phyloP scores from a whole-genome alignment of 176 grass and related monocot species.

The Typha latifolia region DNA sequence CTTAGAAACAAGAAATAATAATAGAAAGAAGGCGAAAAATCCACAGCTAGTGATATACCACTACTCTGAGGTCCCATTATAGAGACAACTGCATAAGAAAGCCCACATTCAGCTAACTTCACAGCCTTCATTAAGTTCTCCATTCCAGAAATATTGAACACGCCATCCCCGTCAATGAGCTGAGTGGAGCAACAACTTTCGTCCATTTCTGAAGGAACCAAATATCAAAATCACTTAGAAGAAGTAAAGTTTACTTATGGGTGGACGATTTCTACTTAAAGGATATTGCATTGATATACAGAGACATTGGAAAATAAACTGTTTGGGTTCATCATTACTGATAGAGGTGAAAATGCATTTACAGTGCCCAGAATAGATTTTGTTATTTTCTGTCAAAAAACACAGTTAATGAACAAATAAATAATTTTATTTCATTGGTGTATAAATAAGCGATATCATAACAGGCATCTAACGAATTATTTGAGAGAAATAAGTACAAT shows the following conservation, averaged over 20 bases:
- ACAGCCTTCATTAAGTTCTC: slow-evolving; percentile 69
- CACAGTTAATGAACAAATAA: too few species aligned
- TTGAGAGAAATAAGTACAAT: background rate
- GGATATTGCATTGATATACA: too few species aligned
- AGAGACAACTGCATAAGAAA: slow-evolving; percentile 94
- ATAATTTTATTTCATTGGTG: too few species aligned
- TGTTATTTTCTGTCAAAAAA: too few species aligned
- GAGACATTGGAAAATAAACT: too few species aligned
- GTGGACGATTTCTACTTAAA: too few species aligned
- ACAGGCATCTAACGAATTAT: background rate
- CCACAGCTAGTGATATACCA: slow-evolving; percentile 39
- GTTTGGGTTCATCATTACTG: too few species aligned
- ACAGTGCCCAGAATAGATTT: too few species aligned
- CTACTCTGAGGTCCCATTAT: slow-evolving; percentile 99
- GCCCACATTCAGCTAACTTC: slow-evolving; percentile 68
- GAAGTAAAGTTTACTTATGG: background rate
- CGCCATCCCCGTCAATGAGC: slow-evolving; percentile 86
- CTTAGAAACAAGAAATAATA: slow-evolving; percentile 4
- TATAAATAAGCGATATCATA: background rate
- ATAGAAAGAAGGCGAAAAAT: background rate
- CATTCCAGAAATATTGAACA: slow-evolving; percentile 57
- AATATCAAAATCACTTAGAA: background rate
- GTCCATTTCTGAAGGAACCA: slow-evolving; percentile 44
- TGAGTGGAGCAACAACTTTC: slow-evolving; percentile 60
- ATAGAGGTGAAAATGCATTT: too few species aligned